These are phyloP conservation scores for Podospora conica DNA, from an alignment of 495 filamentous ascomycete genomes.

Conservation along the genomic window DNA sequence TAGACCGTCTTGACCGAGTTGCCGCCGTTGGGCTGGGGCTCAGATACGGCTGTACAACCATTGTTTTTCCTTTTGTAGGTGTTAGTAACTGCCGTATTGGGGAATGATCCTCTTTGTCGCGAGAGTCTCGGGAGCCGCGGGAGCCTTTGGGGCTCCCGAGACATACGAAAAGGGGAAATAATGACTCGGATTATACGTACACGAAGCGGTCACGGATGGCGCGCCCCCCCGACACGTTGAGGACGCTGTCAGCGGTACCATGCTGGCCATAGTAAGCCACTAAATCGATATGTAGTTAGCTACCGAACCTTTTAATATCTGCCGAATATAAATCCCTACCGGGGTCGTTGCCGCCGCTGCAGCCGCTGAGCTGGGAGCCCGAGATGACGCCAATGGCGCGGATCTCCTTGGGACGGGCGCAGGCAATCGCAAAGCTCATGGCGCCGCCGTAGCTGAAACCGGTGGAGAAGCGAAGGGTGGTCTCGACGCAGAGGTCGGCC, in stretches of 20 bases:
- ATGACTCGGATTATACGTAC: no score
- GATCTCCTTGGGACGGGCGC: constrained; percentile 34
- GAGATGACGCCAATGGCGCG: constrained; percentile 42
- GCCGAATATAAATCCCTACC: no score
- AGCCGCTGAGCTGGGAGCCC: constrained; percentile 29
- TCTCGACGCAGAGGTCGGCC: constrained; percentile 40
- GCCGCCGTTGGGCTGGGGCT: constrained; percentile 16
- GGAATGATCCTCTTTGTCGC: no score
- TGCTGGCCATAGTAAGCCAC: constrained; percentile 43
- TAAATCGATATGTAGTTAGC: no score
- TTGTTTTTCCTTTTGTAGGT: no score
- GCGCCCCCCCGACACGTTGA: constrained; percentile 32
- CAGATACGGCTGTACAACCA: constrained; percentile 23
- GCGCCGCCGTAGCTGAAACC: constrained; percentile 48
- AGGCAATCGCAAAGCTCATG: constrained; percentile 45
- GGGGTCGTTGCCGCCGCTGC: constrained; percentile 36
- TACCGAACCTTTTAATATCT: no score
- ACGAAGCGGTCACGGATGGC: constrained; percentile 36
- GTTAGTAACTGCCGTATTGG: no score
- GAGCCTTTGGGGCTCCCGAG: no score
- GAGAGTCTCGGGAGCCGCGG: no score
- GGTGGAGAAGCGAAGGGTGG: constrained; percentile 39
- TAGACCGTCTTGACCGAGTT: constrained; percentile 28
- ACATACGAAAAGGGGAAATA: no score
- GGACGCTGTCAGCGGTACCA: constrained; percentile 34